Evolutionary conservation across 352 stramenopile species (phyloP).

Genomic region (Globisporangium spiculum): DNA sequence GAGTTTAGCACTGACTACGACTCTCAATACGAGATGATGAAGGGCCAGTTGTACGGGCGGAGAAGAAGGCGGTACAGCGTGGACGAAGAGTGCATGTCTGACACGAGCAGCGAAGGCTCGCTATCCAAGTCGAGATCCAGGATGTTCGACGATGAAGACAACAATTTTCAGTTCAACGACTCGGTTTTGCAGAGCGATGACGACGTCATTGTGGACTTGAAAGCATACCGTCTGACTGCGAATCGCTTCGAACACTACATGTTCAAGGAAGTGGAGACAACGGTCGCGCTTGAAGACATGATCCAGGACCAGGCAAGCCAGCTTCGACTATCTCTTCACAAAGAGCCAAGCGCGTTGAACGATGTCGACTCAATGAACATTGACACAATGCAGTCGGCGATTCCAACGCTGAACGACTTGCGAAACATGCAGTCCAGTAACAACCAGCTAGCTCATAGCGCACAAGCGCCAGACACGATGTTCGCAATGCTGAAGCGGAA

Average conservation of each 20-base stretch:
- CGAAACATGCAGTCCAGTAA: neutral
- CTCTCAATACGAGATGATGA: conserved; percentile 41
- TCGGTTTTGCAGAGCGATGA: conserved; percentile 2
- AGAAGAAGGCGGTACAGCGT: conserved; percentile 25
- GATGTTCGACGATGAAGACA: conserved; percentile 16
- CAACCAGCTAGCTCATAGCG: conserved; percentile 14
- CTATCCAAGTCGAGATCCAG: conserved; percentile 32
- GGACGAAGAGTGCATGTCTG: conserved; percentile 60
- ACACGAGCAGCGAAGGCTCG: conserved; percentile 46
- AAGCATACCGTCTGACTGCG: conserved; percentile 1
- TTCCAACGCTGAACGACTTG: conserved; percentile 6
- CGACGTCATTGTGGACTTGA: neutral
- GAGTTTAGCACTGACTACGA: conserved; percentile 40
- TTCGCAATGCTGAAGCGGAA: conserved; percentile 12
- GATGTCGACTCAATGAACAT: neutral
- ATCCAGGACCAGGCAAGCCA: conserved; percentile 11
- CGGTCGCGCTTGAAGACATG: conserved; percentile 27
- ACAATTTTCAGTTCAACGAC: conserved; percentile 10
- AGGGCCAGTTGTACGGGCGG: conserved; percentile 16
- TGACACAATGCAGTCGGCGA: neutral
- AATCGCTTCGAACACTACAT: conserved; percentile 10
- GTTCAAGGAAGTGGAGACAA: conserved; percentile 8
- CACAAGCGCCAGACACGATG: conserved; percentile 3
- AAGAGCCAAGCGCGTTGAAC: neutral
- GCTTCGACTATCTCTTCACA: conserved; percentile 9